Evolutionary conservation across 306 rosid genomes (phyloP).

Genomic region (Begonia masoniana): DNA sequence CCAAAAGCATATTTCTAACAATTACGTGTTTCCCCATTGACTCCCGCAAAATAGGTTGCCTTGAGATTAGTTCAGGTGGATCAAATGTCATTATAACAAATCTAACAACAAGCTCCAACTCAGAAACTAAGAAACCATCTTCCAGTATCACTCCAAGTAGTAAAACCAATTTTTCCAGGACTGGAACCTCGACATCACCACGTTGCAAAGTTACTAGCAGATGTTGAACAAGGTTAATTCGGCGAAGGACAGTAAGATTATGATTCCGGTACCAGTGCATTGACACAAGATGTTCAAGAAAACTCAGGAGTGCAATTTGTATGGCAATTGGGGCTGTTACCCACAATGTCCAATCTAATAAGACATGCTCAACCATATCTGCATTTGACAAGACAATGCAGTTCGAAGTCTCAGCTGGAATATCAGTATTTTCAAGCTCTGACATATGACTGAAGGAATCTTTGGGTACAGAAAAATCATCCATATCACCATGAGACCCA

Average conservation of each 20-base stretch:
- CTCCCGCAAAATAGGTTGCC: constrained; percentile 60
- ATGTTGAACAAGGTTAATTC: constrained; percentile 94
- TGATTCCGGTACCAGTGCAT: constrained; percentile 99
- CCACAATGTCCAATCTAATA: constrained; percentile 99
- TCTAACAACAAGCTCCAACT: constrained; percentile 89
- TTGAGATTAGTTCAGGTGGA: constrained; percentile 66
- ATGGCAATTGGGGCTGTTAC: constrained; percentile 74
- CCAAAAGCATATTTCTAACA: constrained; percentile 92
- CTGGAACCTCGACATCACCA: constrained; percentile 99
- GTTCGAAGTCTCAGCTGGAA: constrained; percentile 79
- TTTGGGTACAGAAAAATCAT: constrained; percentile 79
- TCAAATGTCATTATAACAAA: constrained; percentile 99
- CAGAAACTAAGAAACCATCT: constrained; percentile 89
- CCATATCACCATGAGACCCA: constrained; percentile 90
- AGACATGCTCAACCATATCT: constrained; percentile 99
- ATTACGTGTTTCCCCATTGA: constrained; percentile 98
- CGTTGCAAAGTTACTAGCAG: constrained; percentile 89
- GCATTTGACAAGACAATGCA: constrained; percentile 97
- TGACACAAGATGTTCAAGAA: constrained; percentile 95
- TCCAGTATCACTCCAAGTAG: constrained; percentile 94
- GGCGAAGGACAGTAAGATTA: constrained; percentile 85
- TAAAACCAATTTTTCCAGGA: constrained; percentile 88
- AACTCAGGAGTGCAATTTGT: constrained; percentile 89
- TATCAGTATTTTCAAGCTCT: constrained; percentile 85
- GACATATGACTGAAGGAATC: constrained; percentile 90